Base-by-base conservation (phyloP, 768 basidiomycete genomes). In the Chalciporus piperatus region DNA sequence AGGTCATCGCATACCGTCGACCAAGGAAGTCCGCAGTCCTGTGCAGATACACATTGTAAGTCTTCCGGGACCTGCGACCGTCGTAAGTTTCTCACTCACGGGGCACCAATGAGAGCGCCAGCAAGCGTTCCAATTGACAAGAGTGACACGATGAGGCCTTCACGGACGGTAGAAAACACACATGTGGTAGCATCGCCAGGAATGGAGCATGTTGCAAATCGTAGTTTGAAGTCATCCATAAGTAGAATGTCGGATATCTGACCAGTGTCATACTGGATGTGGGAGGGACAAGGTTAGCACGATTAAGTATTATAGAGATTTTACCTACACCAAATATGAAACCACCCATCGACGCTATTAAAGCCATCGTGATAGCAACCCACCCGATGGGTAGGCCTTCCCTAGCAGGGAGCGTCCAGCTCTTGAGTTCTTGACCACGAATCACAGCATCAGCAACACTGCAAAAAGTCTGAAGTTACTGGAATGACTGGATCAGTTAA, bases 221-320 rank as follows among this genome's bases (percentile, higher is more conserved):
- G 81, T 10, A 73, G 68, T 32, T 77, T 69, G 65, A 88, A 88
- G 67, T 87, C 83, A 11, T 76, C 63, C 85, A 89, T 87, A 66
- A 87, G 70, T 23, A 87, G 71, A 58, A 91, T 85, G 63, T 86
- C 85, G 46, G 83, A 83, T 55, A 91, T 89, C 65, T 89, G 87
- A 22, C 87, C 87, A 12, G 85, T 88, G 65, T 87, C 84, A 57
- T 86, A 85, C 71, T 75, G 46, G 19, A 48, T 46, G n/a, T 1
- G 38, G 20, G 25, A 20, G 13, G 2, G 50, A 33, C 45, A 13
- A 23, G 22, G 52, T 55, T 25, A 56, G 55, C n/a, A n/a, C 25
- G n/a, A 42, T 37, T 17, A 6, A 13, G n/a, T 6, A 35, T 5
- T 17, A 46, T 10, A 35, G 33, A 4, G 6, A n/a, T 17, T 11